Conservation (phyloP, 2,329 filamentous ascomycete species). For the Beauveria caledonica region DNA sequence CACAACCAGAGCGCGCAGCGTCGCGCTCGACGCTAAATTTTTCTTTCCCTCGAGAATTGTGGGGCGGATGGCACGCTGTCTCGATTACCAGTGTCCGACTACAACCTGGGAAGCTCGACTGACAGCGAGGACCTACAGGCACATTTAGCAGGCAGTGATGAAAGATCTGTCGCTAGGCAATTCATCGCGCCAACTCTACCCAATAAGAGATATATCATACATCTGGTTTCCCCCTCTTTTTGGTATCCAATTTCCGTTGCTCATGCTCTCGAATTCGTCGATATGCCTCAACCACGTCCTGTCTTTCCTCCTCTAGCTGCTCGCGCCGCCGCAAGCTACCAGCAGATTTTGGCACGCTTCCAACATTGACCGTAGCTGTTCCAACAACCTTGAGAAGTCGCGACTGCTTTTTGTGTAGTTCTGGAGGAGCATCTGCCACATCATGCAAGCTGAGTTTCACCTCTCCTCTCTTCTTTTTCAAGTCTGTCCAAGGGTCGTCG, state of each 20-base stretch:
- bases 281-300: constrained; percentile 31
- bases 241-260: constrained; percentile 24
- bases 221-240: not conserved
- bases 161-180: not conserved
- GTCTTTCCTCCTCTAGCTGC: constrained; percentile 27
- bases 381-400: constrained; percentile 26
- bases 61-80: not conserved
- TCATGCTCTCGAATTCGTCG: constrained; percentile 30
- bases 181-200: not conserved
- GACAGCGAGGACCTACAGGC: too few species aligned
- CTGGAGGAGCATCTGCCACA: constrained; percentile 68
- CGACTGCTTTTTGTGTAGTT: constrained; percentile 45
- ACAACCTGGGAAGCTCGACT: too few species aligned
- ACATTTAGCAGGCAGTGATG: too few species aligned
- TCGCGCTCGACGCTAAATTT: constrained; percentile 1
- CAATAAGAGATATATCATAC: not conserved
- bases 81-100: too few species aligned
- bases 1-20: constrained; percentile 1
- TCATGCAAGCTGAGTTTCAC: constrained; percentile 37
- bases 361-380: constrained; percentile 27
- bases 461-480: constrained; percentile 59
- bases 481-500: constrained; percentile 66
- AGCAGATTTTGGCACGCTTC: constrained; percentile 29
- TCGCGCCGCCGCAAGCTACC: constrained; percentile 32
- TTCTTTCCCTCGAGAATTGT: not conserved